Base-by-base conservation (phyloP, 352 stramenopile genomes). In the Globisporangium rhizosaccharum region DNA sequence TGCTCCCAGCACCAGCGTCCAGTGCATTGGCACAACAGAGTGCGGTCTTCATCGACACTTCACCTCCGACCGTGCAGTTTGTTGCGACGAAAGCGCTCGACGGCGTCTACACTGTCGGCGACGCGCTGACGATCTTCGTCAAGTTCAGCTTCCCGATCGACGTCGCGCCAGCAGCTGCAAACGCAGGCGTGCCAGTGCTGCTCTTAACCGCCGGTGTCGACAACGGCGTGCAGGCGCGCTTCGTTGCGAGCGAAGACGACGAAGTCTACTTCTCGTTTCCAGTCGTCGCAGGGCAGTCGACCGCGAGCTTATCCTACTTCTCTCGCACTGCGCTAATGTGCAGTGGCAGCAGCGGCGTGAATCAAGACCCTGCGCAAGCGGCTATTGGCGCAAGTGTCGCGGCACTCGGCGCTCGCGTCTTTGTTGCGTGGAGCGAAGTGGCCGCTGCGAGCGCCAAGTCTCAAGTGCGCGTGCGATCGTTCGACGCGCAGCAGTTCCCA, bases 181-280 rank as follows among this genome's bases (percentile, higher is more conserved):
- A 62, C 0, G 42, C 33, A n/a, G 80, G 77, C 28, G 46, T 45
- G 1, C 80, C 78, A 9, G 51, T 47, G 18, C 51, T 92, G 33
- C 47, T 79, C 3, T 58, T 92, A 6, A 75, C 81, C 20, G 57
- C 72, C 12, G 76, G 78, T 9, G 71, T 59, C 3, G 46, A 67
- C 15, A 51, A 59, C 53, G 61, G 64, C 2, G 47, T 68, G 0
- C 9, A 49, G 5, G 57, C 74, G 0, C 60, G 60, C 1, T 72
- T 82, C 7, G 56, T 85, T 28, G 63, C 69, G 28, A 67, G 53
- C 7, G 73, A 82, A 30, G 66, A 73, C 28, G 63, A 80, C 44
- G 48, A 60, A 2, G 46, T 86, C 4, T 92, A 80, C 51, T 90
- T 92, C 47, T 65, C 69, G 2, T 81, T 83, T 17, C 69, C 62